Base-by-base conservation (phyloP, 2,329 filamentous ascomycete genomes). In the Pseudogymnoascus sp. region DNA sequence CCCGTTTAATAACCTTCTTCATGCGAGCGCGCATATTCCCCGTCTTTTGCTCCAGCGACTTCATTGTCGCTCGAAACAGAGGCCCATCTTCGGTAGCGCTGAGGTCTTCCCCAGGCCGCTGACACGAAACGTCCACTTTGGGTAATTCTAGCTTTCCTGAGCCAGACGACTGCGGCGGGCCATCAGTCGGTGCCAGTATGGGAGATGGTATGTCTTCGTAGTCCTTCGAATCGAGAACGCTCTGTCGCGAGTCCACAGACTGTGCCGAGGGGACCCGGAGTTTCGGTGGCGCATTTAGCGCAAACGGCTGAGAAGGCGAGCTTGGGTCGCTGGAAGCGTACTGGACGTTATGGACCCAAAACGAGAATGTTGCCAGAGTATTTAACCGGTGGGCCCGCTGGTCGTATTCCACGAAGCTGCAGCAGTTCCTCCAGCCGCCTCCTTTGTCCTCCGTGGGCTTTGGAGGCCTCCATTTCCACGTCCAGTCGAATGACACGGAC, bases 321-420 rank as follows among this genome's bases (percentile, higher is more conserved):
- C 78, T 85, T 4, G 88, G 88, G 62, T 84, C 79, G 72, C 80
- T 85, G 59, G 79, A 69, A 23, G 76, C 74, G 59, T 66, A 63
- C 63, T 69, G 66, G 6, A 37, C 33, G 12, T 68, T 62, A 40
- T 69, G 84, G 64, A 97, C 92, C 88, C 91, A 99, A 74, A 96
- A 97, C 4, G 91, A 92, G 77, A 99, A 97, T 73, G 87, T 92
- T 12, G 91, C 92, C 62, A 99, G 82, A 3, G 92, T 93, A 69
- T 95, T 86, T 65, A 99, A 78, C 67, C 89, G 85, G 76, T 99
- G 94, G 35, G 92, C 91, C 69, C 93, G 86, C 72, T 94, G 89
- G 75, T 99, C 92, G 73, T 99, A 99, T 76, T 99, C 94, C 69
- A 97, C 89, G 76, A 99, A 97, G 74, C 91, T 97, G 80, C 94